Evolutionary conservation across 2,329 filamentous ascomycete genomes (phyloP), one percentile per base, ranked within the genome.

Genomic region (Raffaelea ambrosiae): DNA sequence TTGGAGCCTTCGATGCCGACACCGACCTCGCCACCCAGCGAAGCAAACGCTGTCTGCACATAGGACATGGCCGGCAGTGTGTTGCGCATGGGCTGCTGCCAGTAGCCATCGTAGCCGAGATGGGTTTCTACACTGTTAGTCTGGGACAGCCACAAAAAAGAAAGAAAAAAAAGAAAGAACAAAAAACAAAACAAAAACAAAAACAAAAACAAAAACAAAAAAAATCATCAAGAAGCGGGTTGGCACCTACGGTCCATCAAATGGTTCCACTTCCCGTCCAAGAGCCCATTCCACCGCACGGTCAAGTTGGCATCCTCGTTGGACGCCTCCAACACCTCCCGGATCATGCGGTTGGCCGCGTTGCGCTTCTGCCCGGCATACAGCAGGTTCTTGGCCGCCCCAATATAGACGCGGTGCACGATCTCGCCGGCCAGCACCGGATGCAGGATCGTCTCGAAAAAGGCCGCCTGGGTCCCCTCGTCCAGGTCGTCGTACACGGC

Each of bases 21-120:
- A 20, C 81, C 80, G 48, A 87, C 67, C 47, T 81, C 71, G 8
- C 83, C 83, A 0, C 77, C 73, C 5, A 85, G 66, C 5, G 75
- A 74, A 13, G 82, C 71, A 46, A 83, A 77, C 2, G 69, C 63
- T 2, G 69, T 70, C 58, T 83, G 77, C 1, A 83, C 76, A 53
- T 77, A 82, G 5, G 72, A 65, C 53, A 85, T 69, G 8, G 76
- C 72, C 0, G 83, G 81, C 1, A 84, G 71, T 0, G 74, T 74
- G 58, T 87, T 84, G 31, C 81, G 70, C 83, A 86, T 86, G 1
- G 84, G 81, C 59, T 86, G 83, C 62, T 87, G 83, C 82, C 82
- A 77, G 60, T 72, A 71, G 43, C 67, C 70, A 46, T 75, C 66
- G 42, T 74, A 78, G 19, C 74, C 73, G 9, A 78, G 61, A 54